Evolutionary conservation across 257 asterid genomes (phyloP), one percentile per base, ranked within the genome.

Genomic region (Knoxia roxburghii): DNA sequence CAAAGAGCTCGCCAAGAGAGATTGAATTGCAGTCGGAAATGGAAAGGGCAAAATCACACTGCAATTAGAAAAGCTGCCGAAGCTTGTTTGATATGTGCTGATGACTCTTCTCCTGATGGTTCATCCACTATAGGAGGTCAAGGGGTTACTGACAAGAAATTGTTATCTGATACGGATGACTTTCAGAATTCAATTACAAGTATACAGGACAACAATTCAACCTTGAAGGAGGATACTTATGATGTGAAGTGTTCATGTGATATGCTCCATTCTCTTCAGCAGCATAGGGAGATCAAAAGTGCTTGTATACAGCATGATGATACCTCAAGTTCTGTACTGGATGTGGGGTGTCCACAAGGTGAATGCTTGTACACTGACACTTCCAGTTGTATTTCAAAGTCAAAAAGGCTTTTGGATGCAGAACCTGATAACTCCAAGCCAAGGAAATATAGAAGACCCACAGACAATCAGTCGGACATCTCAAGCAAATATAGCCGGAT

Each of bases 341-440:
- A 77, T 68, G 76, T 82, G 73, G 80, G 63, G 69, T 81, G 58
- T 74, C 68, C 65, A 10, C 67, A 39, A 46, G 90, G 82, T 72
- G 84, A 65, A 67, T 79, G 81, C 64, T 75, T 80, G 64, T 74
- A 84, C 62, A 65, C 88, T 53, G 85, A 80, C 54, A 61, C 67
- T 57, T 73, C 78, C 63, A 78, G 60, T 50, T 72, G 60, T 74
- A 68, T 78, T 37, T 68, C 69, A 15, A 93, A 90, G 80, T 77
- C 88, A 35, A 93, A 90, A 80, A 84, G 99, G 80, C 99, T 84
- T 78, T 87, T 85, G 0, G 97, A 93, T 72, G 82, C 82, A 75
- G 88, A 76, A 73, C 90, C 89, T 73, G 95, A 90, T 74, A 84
- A 87, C 70, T 92, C 90, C 58, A 93, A 90, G 77, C 99, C 97